Percentiles rank a stretch among this genome's conserved stretches.
phyloP scores from a whole-genome alignment of 2,329 filamentous ascomycete genomes.

The Akanthomyces dipterigenus region DNA sequence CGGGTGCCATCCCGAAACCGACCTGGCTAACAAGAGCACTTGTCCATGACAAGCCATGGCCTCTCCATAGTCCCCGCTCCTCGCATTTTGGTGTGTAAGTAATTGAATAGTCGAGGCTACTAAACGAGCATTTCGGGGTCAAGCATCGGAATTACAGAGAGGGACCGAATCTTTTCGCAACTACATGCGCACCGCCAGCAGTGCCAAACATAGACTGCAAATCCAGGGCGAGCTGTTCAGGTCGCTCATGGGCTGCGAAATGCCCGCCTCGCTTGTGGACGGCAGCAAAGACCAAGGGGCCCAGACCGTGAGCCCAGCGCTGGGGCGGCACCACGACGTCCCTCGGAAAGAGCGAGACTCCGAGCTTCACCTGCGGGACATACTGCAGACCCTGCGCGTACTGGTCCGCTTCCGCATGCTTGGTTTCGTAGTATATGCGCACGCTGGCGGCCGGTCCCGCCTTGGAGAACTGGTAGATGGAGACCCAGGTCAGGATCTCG shows the following conservation, averaged over 20 bases:
- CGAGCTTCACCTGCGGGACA: conserved; percentile 32
- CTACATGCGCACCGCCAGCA: conserved; percentile 36
- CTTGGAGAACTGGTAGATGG: conserved; percentile 63
- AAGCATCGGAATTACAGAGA: background rate
- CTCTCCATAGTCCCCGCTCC: no score
- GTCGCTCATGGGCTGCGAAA: conserved; percentile 55
- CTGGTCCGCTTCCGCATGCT: conserved; percentile 30
- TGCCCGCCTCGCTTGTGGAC: conserved; percentile 47
- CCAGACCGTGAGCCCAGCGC: conserved; percentile 51
- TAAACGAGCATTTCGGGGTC: background rate
- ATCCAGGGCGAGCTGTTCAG: conserved; percentile 45
- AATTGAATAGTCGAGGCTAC: background rate
- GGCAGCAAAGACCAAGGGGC: conserved; percentile 51
- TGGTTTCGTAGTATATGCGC: conserved; percentile 66
- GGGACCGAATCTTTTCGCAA: conserved; percentile 18
- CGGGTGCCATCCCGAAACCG: background rate
- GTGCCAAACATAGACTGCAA: conserved; percentile 48
- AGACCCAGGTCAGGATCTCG: conserved; percentile 69
- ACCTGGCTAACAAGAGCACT: background rate
- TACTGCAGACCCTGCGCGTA: conserved; percentile 19
- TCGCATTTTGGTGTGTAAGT: background rate
- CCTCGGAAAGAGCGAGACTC: conserved; percentile 49
- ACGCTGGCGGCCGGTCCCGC: conserved; percentile 62
- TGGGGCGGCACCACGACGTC: conserved; percentile 50
- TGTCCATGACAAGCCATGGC: no score